Evolutionary conservation across 2,329 filamentous ascomycete genomes (phyloP).

Genomic region (Hypoxylon sp.): DNA sequence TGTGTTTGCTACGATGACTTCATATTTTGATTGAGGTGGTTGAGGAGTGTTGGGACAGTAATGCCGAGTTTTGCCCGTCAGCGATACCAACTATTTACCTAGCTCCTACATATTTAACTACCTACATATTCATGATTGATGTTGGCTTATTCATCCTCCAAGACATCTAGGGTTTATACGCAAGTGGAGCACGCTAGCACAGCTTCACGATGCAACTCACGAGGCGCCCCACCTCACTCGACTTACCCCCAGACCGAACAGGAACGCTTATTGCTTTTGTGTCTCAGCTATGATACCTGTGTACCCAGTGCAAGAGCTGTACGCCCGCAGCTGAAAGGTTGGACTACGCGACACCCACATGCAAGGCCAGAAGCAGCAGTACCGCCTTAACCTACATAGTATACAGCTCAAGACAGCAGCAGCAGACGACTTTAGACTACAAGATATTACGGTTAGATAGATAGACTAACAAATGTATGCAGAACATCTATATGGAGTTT

Average conservation of each 20-base stretch:
- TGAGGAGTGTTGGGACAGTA: constrained; percentile 5
- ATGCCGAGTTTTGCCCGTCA: constrained; percentile 34
- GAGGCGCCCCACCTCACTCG: constrained; percentile 14
- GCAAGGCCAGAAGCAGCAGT: constrained; percentile 2
- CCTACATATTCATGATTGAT: constrained; percentile 9
- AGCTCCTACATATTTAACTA: neutral
- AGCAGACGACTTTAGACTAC: constrained; percentile 27
- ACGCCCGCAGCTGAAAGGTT: neutral
- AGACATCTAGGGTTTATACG: constrained; percentile 19
- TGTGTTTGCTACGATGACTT: no score
- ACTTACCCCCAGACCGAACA: no score
- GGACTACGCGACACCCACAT: constrained; percentile 15
- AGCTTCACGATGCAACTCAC: constrained; percentile 23
- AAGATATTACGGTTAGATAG: no score
- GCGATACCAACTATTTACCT: constrained; percentile 5
- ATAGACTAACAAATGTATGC: no score
- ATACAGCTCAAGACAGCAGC: constrained; percentile 18
- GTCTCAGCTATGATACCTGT: constrained; percentile 18
- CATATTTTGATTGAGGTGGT: neutral
- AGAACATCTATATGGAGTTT: constrained; percentile 16
- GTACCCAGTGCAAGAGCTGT: constrained; percentile 5
- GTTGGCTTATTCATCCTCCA: constrained; percentile 27
- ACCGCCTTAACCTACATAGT: constrained; percentile 9
- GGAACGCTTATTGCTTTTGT: constrained; percentile 12
- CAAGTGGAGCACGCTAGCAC: constrained; percentile 18